Base-by-base conservation (phyloP, 139 green algal genomes). In the Chlamydomonas sp. region DNA sequence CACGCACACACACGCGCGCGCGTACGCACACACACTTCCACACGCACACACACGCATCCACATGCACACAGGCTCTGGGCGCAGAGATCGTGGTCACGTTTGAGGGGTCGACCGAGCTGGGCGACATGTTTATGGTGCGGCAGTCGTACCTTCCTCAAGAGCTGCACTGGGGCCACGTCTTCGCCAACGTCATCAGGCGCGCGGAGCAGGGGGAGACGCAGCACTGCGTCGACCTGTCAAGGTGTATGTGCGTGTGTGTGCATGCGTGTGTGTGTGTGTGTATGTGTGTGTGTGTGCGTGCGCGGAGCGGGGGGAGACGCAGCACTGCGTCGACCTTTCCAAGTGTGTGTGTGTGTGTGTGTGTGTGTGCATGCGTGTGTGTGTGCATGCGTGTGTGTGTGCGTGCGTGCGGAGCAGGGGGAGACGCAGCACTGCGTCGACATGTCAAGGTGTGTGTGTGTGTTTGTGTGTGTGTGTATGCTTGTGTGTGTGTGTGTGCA, bases 81-180 rank as follows among this genome's bases (percentile, higher is more conserved):
- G 87, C 87, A 1, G 91, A 97, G 76, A 79, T 97, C 22, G 84
- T 97, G 6, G 85, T 96, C 0, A 87, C 84, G 0, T 92, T 96
- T 67, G 87, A 93, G 75, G 90, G 80, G 13, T 74, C 62, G 16
- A 86, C 80, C 24, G 89, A 96, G 83, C 78, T 90, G 70, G 89
- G 86, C 58, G 86, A 92, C 67, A 83, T 75, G 29, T 96, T 96
- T 82, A 91, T 88, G 78, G 77, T 83, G 0, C 77, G 88, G 3
- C 84, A 84, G 73, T 90, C 81, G 36, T 96, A 93, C 76, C 72
- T 93, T 69, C 81, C 89, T 20, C 54, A 34, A 5, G 87, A 96
- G 73, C 84, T 96, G 8, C 79, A 88, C 73, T 95, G 88, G 88
- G 90, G 90, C 57, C 77, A 91, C 77, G 65, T 70, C 43, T 88